Evolutionary conservation across 2,329 filamentous ascomycete genomes (phyloP).

Genomic region (Fusarium chlamydosporum): DNA sequence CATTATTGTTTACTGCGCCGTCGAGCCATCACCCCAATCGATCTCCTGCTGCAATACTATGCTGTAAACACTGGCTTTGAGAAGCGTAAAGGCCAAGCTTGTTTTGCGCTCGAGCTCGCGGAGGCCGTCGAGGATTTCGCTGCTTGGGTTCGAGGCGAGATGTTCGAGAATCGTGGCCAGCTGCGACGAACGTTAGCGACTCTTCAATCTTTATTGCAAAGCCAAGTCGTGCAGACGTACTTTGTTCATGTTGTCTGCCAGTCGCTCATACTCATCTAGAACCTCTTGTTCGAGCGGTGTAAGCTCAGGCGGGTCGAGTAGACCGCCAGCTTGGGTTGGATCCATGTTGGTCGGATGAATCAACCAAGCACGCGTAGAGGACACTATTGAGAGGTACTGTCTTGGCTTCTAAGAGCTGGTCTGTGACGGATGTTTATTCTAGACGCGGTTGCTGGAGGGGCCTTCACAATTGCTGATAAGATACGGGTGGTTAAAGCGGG

Average conservation of each 20-base stretch:
- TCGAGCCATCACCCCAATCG: constrained; percentile 73
- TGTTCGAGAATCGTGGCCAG: constrained; percentile 72
- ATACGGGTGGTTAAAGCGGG: constrained; percentile 9
- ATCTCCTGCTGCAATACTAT: constrained; percentile 99
- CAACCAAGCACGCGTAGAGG: neutral
- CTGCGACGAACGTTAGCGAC: constrained; percentile 54
- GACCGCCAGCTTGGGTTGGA: constrained; percentile 39
- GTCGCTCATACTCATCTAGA: constrained; percentile 89
- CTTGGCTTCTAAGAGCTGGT: neutral
- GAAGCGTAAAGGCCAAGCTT: constrained; percentile 90
- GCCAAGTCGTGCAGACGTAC: constrained; percentile 61
- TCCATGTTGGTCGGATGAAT: constrained; percentile 36
- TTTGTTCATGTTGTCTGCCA: constrained; percentile 92
- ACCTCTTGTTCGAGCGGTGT: constrained; percentile 92
- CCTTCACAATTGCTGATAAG: constrained; percentile 17
- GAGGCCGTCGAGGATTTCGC: constrained; percentile 87
- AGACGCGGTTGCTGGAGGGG: constrained; percentile 26
- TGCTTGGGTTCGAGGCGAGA: constrained; percentile 78
- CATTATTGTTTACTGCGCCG: constrained; percentile 48
- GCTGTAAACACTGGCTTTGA: constrained; percentile 98
- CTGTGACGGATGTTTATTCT: constrained; percentile 18
- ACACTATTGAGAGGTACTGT: neutral
- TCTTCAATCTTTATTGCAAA: neutral
- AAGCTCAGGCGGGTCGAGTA: constrained; percentile 69
- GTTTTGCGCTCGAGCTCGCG: constrained; percentile 94